Conservation (phyloP, 345 rosid genomes). For the Brassica carinata region DNA sequence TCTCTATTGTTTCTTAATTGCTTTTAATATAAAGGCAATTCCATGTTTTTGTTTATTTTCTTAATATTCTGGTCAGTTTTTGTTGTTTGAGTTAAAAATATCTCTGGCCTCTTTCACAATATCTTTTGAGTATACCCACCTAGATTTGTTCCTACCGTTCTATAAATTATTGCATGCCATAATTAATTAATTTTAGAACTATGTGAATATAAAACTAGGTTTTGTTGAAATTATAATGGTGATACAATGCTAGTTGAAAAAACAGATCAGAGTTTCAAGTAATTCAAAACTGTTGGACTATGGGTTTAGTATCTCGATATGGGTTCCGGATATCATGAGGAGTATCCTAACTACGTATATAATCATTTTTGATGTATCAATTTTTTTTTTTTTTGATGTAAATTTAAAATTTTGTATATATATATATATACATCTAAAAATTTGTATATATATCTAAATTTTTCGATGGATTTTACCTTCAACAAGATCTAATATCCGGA, state of each 20-base stretch:
- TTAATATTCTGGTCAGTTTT: neutral
- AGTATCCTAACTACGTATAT: neutral
- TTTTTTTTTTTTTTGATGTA: neutral
- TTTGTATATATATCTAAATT: too few species aligned
- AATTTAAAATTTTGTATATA: too few species aligned
- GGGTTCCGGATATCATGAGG: neutral
- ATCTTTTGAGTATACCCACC: constrained; percentile 34
- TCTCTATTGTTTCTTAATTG: constrained; percentile 23
- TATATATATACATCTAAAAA: too few species aligned
- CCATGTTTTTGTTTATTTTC: neutral
- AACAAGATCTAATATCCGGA: neutral
- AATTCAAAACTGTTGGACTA: neutral
- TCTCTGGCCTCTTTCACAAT: constrained; percentile 30
- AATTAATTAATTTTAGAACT: neutral
- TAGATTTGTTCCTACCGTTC: constrained; percentile 21
- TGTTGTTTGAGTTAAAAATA: constrained; percentile 8
- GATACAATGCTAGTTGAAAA: neutral
- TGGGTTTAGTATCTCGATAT: neutral
- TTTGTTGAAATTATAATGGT: neutral
- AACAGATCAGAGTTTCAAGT: neutral
- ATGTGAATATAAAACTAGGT: constrained; percentile 2
- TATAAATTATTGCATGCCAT: neutral
- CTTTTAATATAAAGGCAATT: constrained; percentile 8
- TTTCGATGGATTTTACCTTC: too few species aligned
- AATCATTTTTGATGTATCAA: too few species aligned